These are phyloP conservation scores for Diddensiella transvaalensis DNA, from an alignment of 805 yeast genomes.

Conservation along the genomic window DNA sequence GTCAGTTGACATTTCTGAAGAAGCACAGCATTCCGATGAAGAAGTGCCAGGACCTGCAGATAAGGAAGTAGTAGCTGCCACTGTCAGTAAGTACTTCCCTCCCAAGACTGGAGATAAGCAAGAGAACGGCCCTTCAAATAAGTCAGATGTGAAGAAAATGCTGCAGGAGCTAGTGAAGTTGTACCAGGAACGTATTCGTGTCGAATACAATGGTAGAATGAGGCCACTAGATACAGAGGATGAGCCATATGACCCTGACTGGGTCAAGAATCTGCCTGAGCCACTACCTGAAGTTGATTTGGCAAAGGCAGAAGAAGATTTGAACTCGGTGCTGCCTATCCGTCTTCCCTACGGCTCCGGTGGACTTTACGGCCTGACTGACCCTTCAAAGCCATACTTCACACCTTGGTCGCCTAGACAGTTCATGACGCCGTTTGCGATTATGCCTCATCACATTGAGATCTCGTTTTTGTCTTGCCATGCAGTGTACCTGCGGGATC, in stretches of 20 bases:
- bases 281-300: slow-evolving; percentile 43
- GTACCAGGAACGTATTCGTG: slow-evolving; percentile 23
- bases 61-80: slow-evolving; percentile 6
- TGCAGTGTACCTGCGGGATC: slow-evolving; percentile 94
- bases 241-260: slow-evolving; percentile 45
- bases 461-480: slow-evolving; percentile 88
- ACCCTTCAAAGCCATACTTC: slow-evolving; percentile 76
- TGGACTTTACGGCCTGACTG: slow-evolving; percentile 71
- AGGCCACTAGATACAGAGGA: slow-evolving; percentile 20
- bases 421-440: slow-evolving; percentile 86
- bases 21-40: slow-evolving; percentile 3
- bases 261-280: slow-evolving; percentile 46
- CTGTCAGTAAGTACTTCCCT: slow-evolving; percentile 16
- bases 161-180: slow-evolving; percentile 31
- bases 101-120: neutral
- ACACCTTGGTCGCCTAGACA: slow-evolving; percentile 97
- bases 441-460: slow-evolving; percentile 89
- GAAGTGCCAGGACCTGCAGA: slow-evolving; percentile 3
- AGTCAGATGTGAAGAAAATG: slow-evolving; percentile 31
- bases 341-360: slow-evolving; percentile 78
- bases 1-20: slow-evolving; percentile 16
- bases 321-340: slow-evolving; percentile 43
- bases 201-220: slow-evolving; percentile 15
- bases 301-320: slow-evolving; percentile 52
- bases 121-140: slow-evolving; percentile 19